Evolutionary conservation across 345 rosid species (phyloP).

Genomic region (Eucalyptus coolabah): DNA sequence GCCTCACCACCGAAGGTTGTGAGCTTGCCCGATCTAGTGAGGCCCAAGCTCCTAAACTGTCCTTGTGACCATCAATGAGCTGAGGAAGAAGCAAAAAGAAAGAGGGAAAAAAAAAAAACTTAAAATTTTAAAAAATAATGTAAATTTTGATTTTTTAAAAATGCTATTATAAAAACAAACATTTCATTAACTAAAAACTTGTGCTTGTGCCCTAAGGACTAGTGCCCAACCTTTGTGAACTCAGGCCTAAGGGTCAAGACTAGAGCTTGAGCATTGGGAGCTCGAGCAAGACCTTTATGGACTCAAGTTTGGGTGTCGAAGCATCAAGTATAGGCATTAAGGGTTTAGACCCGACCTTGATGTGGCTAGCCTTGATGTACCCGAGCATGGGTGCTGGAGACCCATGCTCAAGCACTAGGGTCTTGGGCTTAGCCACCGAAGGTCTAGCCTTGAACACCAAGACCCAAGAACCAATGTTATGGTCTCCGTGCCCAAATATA

Average conservation of each 20-base stretch:
- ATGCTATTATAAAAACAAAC: background rate
- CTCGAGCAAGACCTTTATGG: background rate
- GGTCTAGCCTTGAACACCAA: background rate
- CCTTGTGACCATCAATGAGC: fast-evolving
- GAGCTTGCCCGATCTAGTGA: background rate
- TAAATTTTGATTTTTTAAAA: fast-evolving
- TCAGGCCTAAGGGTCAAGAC: background rate
- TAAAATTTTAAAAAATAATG: too few species aligned
- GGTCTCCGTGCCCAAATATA: too few species aligned
- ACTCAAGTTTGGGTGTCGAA: background rate
- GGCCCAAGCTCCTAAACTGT: background rate
- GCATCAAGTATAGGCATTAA: background rate
- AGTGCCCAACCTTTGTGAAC: background rate
- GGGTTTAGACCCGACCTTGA: background rate
- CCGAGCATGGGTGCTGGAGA: fast-evolving
- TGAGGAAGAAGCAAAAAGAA: background rate
- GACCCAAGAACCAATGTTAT: background rate
- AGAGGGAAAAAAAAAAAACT: too few species aligned
- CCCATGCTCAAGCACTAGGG: background rate
- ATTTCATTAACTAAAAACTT: background rate
- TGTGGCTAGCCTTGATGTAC: background rate
- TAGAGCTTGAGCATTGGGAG: background rate
- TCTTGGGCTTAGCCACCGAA: fast-evolving
- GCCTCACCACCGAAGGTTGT: fast-evolving
- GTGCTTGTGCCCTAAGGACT: background rate